phyloP scores from a whole-genome alignment of 2,329 filamentous ascomycete genomes.

The Aspergillus udagawae region DNA sequence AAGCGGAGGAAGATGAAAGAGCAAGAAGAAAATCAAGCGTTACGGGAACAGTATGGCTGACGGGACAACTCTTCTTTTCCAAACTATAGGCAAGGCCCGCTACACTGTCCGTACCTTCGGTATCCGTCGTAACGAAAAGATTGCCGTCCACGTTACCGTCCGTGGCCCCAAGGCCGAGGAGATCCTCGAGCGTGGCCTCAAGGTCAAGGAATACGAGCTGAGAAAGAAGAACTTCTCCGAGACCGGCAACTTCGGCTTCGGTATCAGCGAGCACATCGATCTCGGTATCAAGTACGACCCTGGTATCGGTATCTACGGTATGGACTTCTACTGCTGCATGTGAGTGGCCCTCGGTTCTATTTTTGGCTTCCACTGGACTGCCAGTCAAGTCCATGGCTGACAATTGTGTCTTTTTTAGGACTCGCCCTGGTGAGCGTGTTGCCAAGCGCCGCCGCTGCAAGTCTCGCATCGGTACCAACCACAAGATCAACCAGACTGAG shows the following conservation, averaged over 20 bases:
- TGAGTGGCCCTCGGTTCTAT: constrained; percentile 40
- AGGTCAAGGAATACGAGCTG: constrained; percentile 99
- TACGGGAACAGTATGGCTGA: constrained; percentile 12
- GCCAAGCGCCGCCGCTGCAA: constrained; percentile 89
- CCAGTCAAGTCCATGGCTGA: constrained; percentile 16
- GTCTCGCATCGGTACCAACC: constrained; percentile 77
- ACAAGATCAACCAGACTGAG: constrained; percentile 92
- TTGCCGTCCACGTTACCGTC: constrained; percentile 98
- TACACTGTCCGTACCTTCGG: constrained; percentile 99
- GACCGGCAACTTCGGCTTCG: constrained; percentile 99
- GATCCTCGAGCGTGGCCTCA: constrained; percentile 99
- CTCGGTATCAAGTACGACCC: constrained; percentile 99
- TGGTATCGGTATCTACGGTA: constrained; percentile 97
- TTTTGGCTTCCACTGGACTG: constrained; percentile 17
- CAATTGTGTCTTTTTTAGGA: constrained; percentile 47
- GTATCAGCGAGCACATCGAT: constrained; percentile 99
- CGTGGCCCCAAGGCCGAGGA: constrained; percentile 99
- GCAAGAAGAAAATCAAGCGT: background rate
- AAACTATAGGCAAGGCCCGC: constrained; percentile 81
- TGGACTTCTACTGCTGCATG: constrained; percentile 99
- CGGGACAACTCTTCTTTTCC: constrained; percentile 15
- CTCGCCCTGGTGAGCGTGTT: constrained; percentile 96
- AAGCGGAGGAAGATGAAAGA: constrained; percentile 1
- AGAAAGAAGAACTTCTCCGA: constrained; percentile 99
- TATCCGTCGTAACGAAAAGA: constrained; percentile 99